phyloP scores from a whole-genome alignment of 2,329 filamentous ascomycete genomes.

The Aspergillus niger region DNA sequence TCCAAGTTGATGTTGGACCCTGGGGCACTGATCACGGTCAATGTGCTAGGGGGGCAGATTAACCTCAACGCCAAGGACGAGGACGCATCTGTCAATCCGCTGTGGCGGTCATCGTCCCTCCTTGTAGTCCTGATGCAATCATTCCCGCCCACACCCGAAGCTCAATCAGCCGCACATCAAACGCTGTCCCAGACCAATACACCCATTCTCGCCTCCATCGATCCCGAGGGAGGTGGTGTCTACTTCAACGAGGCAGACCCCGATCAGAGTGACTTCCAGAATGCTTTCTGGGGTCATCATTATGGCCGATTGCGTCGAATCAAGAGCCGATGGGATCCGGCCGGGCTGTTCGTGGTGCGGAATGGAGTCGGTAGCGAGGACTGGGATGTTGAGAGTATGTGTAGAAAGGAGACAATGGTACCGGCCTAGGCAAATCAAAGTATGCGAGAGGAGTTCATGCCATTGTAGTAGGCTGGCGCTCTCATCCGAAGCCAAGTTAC shows the following conservation, averaged over 20 bases:
- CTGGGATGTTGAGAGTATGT: slow-evolving; percentile 30
- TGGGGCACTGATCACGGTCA: not conserved
- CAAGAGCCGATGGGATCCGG: slow-evolving; percentile 36
- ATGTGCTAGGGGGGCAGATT: not conserved
- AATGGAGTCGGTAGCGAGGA: slow-evolving; percentile 30
- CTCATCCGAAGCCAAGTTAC: not conserved
- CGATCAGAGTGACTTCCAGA: not conserved
- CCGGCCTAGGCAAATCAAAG: not conserved
- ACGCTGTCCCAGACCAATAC: not conserved
- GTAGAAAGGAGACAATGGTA: slow-evolving; percentile 6
- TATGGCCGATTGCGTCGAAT: slow-evolving; percentile 26
- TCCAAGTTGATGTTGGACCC: not conserved
- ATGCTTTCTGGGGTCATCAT: not conserved
- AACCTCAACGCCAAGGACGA: not conserved
- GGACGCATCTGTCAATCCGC: not conserved
- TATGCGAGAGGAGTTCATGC: not conserved
- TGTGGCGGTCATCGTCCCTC: not conserved
- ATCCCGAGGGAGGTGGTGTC: not conserved
- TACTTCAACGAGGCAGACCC: not conserved
- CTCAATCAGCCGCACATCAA: not conserved
- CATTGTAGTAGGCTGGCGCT: not conserved
- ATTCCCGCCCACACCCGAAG: not conserved
- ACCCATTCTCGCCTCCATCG: not conserved
- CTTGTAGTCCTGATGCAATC: not conserved
- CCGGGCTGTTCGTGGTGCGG: slow-evolving; percentile 30